Evolutionary conservation across 2,329 filamentous ascomycete species (phyloP), one percentile per base, ranked within the genome.

Genomic region (Rachicladosporium sp.): DNA sequence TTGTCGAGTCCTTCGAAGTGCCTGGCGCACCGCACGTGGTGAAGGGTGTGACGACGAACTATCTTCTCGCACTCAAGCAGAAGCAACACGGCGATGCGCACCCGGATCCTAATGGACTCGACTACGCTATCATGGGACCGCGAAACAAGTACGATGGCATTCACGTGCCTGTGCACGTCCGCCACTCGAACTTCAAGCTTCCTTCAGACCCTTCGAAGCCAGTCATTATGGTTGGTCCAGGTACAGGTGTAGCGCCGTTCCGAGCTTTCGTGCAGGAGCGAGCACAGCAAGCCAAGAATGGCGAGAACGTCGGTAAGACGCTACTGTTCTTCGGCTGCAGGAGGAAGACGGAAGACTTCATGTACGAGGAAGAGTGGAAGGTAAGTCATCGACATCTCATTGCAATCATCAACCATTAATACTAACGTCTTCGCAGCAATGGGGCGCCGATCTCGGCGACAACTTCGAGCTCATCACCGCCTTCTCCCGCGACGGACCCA

Each of bases 141-240:
- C 78, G 91, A 55, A 93, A 94, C 73, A 96, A 93, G 67, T 98
- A 96, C 63, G 85, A 94, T 54, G 89, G 89, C 45, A 80, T 95
- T 44, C 88, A 93, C 57, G 81, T 96, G 15, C 91, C 91, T 3
- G 85, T 98, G 10, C 91, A 98, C 58, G 79, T 98, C 43, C 85
- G 91, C 48, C 89, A 95, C 67, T 96, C 91, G 48, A 98, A 96
- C 70, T 98, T 98, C 76, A 96, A 96, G 70, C 76, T 98, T 23
- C 91, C 91, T 6, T 95, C 91, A 10, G 88, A 98, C 55, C 87
- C 91, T 3, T 77, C 82, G 36, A 93, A 93, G 66, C 91, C 91
- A 23, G 70, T 98, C 52, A 93, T 98, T 61, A 88, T 95, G 79
- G 78, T 96, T 51, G 91, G 91, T 15, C 91, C 91, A 9, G 91